A percentile compares a stretch with the other conserved stretches of the same genome.
phyloP scores from a whole-genome alignment of 1,139 yeast genomes.

The Pneumocystis murina region DNA sequence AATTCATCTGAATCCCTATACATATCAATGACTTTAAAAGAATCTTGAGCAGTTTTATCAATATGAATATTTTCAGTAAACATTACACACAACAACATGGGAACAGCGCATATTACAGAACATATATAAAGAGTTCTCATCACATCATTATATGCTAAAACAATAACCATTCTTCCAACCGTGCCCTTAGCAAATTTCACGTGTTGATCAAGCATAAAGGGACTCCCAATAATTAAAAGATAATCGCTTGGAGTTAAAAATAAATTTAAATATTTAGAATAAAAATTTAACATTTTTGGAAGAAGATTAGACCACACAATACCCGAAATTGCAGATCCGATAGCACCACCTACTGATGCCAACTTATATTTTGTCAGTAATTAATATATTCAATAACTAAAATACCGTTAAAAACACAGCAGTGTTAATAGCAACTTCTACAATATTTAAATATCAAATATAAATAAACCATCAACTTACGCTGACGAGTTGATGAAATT shows the following conservation, averaged over 20 bases:
- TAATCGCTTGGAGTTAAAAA: background rate
- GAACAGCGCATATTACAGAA: background rate
- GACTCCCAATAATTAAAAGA: background rate
- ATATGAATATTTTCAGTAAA: background rate
- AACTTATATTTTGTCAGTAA: background rate
- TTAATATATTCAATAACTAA: conserved; percentile 24
- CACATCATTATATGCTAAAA: background rate
- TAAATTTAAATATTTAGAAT: background rate
- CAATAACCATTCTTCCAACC: background rate
- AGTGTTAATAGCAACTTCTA: conserved; percentile 44
- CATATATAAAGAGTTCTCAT: background rate
- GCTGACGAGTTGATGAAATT: conserved; percentile 43
- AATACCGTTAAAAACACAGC: conserved; percentile 41
- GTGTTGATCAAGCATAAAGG: background rate
- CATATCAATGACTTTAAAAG: background rate
- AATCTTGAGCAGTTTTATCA: background rate
- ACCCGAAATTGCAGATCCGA: conserved; percentile 43
- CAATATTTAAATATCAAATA: background rate
- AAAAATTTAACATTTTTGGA: conserved; percentile 22
- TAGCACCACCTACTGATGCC: conserved; percentile 34
- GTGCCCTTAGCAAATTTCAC: background rate
- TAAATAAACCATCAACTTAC: background rate
- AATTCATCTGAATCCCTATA: background rate
- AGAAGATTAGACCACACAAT: conserved; percentile 47
- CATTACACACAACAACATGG: background rate